phyloP scores from a whole-genome alignment of 2,329 filamentous ascomycete genomes.

The Colletotrichum gloeosporioides region DNA sequence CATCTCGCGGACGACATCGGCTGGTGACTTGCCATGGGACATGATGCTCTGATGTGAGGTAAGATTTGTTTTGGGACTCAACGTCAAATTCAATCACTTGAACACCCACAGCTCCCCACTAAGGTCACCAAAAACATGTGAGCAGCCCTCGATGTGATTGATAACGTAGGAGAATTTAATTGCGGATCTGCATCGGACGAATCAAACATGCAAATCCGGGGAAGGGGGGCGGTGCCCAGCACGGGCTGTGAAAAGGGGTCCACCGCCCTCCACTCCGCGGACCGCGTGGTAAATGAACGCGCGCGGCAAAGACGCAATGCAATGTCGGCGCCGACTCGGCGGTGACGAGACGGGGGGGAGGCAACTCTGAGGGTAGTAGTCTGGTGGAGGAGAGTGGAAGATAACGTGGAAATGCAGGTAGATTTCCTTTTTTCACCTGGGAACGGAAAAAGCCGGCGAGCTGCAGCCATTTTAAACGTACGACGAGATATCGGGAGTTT shows the following conservation, averaged over 20 bases:
- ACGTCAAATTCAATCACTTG: background rate
- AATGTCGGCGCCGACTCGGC: background rate
- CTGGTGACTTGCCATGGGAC: background rate
- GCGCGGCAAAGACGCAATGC: background rate
- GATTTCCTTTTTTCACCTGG: background rate
- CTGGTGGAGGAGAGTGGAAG: background rate
- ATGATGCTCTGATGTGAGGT: background rate
- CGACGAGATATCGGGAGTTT: background rate
- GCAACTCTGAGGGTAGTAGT: background rate
- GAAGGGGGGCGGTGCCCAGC: background rate
- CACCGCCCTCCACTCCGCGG: background rate
- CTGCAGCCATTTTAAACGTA: background rate
- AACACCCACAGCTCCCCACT: background rate
- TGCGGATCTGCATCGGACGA: background rate
- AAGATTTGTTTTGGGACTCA: background rate
- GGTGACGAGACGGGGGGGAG: background rate
- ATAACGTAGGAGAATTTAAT: background rate
- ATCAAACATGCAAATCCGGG: background rate
- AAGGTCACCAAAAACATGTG: background rate
- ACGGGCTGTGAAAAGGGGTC: background rate
- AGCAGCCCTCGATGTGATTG: background rate
- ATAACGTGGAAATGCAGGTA: background rate
- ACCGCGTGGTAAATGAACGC: background rate
- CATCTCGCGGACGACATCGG: background rate
- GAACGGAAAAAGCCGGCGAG: background rate